Conservation (phyloP, 2,329 filamentous ascomycete species). For the Colletotrichum tofieldiae region DNA sequence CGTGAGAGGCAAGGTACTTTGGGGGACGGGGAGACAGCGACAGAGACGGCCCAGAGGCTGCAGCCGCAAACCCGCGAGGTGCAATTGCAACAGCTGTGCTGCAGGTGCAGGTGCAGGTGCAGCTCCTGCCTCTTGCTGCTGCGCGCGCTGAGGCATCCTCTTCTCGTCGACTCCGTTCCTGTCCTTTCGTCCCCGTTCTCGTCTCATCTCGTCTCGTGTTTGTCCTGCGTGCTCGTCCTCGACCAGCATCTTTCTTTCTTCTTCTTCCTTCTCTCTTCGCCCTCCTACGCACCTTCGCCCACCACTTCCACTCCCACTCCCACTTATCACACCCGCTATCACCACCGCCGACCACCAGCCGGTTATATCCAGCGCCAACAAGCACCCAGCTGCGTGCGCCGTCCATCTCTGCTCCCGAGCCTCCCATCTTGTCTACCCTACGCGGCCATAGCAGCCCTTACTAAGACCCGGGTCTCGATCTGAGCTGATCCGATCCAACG, state of each 20-base stretch:
- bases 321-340: background rate
- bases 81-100: background rate
- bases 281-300: too few relatives aligned
- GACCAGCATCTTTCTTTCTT: background rate
- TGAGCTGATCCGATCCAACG: conserved; percentile 9
- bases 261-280: background rate
- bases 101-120: conserved; percentile 5
- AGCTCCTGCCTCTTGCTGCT: background rate
- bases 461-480: background rate
- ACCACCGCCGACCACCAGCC: background rate
- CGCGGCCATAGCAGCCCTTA: background rate
- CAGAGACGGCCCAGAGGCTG: background rate
- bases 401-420: background rate
- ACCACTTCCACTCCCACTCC: background rate
- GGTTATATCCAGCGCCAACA: background rate
- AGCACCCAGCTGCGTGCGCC: background rate
- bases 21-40: background rate
- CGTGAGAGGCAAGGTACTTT: background rate
- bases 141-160: conserved; percentile 7
- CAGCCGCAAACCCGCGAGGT: background rate
- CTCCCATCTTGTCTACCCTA: too few relatives aligned
- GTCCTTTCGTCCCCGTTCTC: background rate
- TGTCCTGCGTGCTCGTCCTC: background rate
- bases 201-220: background rate
- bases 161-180: background rate